Percentiles rank a stretch among this genome's conserved stretches.
These are phyloP conservation scores for Cercospora sp. DNA, from an alignment of 2,329 filamentous ascomycete species.

Conservation along the genomic window DNA sequence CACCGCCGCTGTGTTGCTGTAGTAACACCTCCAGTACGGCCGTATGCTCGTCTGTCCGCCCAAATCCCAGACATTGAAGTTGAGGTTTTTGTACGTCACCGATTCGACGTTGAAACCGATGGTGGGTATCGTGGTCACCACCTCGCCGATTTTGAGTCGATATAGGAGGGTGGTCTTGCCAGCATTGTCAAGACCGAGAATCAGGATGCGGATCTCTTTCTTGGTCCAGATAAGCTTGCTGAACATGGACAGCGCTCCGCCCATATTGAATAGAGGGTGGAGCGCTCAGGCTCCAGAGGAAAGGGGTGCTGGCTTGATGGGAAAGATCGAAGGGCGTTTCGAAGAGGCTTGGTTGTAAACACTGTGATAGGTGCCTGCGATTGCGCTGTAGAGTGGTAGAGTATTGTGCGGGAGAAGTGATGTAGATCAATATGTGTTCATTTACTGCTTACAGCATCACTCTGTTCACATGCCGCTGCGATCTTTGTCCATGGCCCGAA, in stretches of 20 bases:
- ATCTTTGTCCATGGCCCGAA: slow-evolving; percentile 6
- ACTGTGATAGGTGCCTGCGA: neutral
- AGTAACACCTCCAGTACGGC: slow-evolving; percentile 99
- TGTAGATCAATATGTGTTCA: slow-evolving; percentile 11
- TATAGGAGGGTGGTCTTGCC: slow-evolving; percentile 97
- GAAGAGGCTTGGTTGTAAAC: neutral
- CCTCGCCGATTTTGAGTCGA: slow-evolving; percentile 93
- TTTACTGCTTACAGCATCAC: slow-evolving; percentile 10
- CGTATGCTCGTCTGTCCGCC: slow-evolving; percentile 98
- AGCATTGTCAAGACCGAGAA: slow-evolving; percentile 77
- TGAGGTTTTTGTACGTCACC: slow-evolving; percentile 96
- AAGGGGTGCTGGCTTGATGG: slow-evolving; percentile 1
- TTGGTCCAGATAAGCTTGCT: slow-evolving; percentile 82
- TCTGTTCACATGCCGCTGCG: slow-evolving; percentile 6
- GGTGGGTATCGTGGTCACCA: slow-evolving; percentile 97
- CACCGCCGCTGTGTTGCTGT: slow-evolving; percentile 95
- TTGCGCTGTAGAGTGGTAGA: neutral
- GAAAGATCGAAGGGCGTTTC: neutral
- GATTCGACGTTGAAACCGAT: slow-evolving; percentile 99
- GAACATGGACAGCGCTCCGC: slow-evolving; percentile 57
- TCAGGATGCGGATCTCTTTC: slow-evolving; percentile 94
- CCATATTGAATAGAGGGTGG: slow-evolving; percentile 47
- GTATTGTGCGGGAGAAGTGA: neutral
- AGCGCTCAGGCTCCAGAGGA: slow-evolving; percentile 19
- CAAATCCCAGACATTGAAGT: slow-evolving; percentile 98